Evolutionary conservation across 345 rosid species (phyloP), one percentile per base, ranked within the genome.

Genomic region (Dovyalis caffra): DNA sequence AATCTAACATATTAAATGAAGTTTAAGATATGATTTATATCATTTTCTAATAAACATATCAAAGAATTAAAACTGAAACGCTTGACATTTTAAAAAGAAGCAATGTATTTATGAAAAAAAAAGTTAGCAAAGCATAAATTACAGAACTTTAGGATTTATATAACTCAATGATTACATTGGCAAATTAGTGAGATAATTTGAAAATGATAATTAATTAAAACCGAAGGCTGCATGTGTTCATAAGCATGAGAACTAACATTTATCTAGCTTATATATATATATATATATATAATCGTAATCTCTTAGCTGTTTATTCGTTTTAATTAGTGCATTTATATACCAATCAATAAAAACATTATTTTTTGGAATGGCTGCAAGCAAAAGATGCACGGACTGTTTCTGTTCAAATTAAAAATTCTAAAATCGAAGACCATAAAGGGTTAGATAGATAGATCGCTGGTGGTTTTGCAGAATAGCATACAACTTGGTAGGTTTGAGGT

Each of bases 381-480:
- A 9, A 3, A n/a, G 25, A 56, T n/a, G 61, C 61, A 23, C 0
- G 61, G 14, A 5, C 61, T 56, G 61, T 31, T 2, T 43, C 5
- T 29, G 49, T 18, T 40, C 29, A 43, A 25, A 43, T 67, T 67
- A 34, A 4, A 25, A 67, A 37, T 0, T 12, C 7, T n/a, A 7
- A 20, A n/a, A 67, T 0, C 6, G 31, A 40, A 5, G 29, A 43
- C 6, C 29, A 31, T 58, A 57, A 29, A 12, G 29, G 74, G 57
- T 35, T 15, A 62, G 53, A 58, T 61, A 62, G 57, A 45, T 15
- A 62, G 53, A 58, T 61, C 68, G 75, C 73, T 23, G 64, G 63
- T 70, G 81, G 79, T 71, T 74, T 83, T 76, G 64, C 62, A 33
- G 5, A n/a, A 16, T 26, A 37, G 65, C 53, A 32, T 4, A 49